These are phyloP conservation scores for Ogataea sp. DNA, from an alignment of 805 yeast genomes.

Conservation along the genomic window DNA sequence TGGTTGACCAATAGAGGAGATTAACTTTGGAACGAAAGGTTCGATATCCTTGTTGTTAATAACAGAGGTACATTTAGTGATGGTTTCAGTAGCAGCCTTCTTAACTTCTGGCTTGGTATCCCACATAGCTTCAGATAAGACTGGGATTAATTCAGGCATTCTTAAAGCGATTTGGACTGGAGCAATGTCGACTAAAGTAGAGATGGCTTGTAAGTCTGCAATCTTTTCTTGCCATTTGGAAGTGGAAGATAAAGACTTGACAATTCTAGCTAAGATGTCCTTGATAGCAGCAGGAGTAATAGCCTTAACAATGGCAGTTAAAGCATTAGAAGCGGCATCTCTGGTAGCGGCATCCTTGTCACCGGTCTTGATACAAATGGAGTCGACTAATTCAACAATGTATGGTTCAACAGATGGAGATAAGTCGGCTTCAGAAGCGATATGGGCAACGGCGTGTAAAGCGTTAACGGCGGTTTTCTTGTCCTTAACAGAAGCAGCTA, in stretches of 20 bases:
- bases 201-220: constrained; percentile 76
- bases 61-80: constrained; percentile 94
- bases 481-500: constrained; percentile 67
- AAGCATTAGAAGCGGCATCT: constrained; percentile 67
- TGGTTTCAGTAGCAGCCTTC: constrained; percentile 91
- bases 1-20: constrained; percentile 95
- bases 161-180: constrained; percentile 94
- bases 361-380: constrained; percentile 74
- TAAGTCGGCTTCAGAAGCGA: constrained; percentile 71
- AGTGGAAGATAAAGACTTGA: constrained; percentile 57
- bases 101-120: constrained; percentile 98
- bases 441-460: constrained; percentile 75
- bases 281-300: constrained; percentile 92
- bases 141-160: constrained; percentile 99
- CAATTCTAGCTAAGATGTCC: constrained; percentile 76
- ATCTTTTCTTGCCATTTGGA: constrained; percentile 98
- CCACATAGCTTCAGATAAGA: constrained; percentile 99
- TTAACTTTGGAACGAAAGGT: constrained; percentile 96
- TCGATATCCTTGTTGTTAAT: constrained; percentile 99
- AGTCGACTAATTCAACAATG: constrained; percentile 69
- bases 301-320: constrained; percentile 68
- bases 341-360: constrained; percentile 79
- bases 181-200: constrained; percentile 88
- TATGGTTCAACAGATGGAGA: constrained; percentile 95
- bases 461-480: constrained; percentile 82